Percentiles rank a stretch among this genome's conserved stretches.
Evolutionary conservation across 2,329 filamentous ascomycete species (phyloP).

Genomic region (Neofusicoccum sp.): DNA sequence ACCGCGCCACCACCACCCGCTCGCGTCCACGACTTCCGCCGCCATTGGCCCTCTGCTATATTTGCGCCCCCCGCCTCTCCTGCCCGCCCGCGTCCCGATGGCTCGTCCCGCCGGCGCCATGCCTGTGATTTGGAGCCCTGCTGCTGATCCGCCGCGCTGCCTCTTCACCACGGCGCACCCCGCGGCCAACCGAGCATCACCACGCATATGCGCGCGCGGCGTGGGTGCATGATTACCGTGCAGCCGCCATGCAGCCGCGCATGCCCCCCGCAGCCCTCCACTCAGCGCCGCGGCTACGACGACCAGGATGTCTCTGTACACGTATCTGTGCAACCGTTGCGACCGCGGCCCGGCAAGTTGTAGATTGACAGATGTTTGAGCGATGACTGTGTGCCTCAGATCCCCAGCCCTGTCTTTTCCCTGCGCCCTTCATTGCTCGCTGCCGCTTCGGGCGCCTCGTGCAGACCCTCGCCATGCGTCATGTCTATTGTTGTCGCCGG

Average conservation of each 20-base stretch:
- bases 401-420: constrained; percentile 2
- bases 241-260: constrained; percentile 13
- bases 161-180: neutral
- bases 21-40: constrained; percentile 2
- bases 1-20: neutral
- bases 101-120: neutral
- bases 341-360: constrained; percentile 16
- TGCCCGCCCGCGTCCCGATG: neutral
- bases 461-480: constrained; percentile 8
- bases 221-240: constrained; percentile 2
- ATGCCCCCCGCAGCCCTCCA: constrained; percentile 10
- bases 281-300: neutral
- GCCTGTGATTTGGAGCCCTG: constrained; percentile 7
- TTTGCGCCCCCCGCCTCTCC: neutral
- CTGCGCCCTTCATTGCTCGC: constrained; percentile 13
- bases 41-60: constrained; percentile 1
- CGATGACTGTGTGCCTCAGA: neutral
- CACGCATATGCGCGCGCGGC: constrained; percentile 14
- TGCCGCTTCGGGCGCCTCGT: neutral
- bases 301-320: constrained; percentile 11
- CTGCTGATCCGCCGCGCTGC: neutral
- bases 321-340: constrained; percentile 18
- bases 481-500: neutral
- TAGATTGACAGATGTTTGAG: constrained; percentile 15
- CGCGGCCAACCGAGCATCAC: constrained; percentile 9